phyloP scores from a whole-genome alignment of 1,284 basidiomycete species.

The Pulchroboletus neoregius region DNA sequence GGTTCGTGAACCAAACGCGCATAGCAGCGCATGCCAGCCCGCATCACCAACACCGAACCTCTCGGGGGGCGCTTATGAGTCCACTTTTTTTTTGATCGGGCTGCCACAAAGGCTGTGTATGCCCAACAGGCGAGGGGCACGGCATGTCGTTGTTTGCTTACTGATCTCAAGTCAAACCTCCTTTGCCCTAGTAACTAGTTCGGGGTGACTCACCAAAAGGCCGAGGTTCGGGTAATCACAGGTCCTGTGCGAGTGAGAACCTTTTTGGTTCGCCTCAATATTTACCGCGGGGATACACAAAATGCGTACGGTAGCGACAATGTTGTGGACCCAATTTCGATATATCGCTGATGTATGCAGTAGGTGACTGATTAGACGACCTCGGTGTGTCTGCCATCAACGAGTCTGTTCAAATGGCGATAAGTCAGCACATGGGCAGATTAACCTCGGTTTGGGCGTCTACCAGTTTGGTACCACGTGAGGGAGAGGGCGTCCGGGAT shows the following conservation, averaged over 20 bases:
- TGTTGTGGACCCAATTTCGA: too few species aligned
- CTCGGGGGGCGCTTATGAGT: not conserved
- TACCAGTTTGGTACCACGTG: not conserved
- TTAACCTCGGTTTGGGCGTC: slow-evolving; percentile 2
- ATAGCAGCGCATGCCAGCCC: not conserved
- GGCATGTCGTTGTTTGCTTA: not conserved
- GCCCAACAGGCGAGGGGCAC: not conserved
- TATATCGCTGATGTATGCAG: not conserved
- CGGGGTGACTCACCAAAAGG: not conserved
- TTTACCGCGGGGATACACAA: not conserved
- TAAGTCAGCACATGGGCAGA: not conserved
- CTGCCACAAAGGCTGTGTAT: not conserved
- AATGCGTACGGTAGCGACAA: not conserved
- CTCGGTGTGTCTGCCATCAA: not conserved
- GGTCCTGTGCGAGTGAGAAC: not conserved
- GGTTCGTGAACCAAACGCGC: not conserved
- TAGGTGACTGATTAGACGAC: not conserved
- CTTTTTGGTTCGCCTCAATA: not conserved
- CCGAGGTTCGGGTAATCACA: not conserved
- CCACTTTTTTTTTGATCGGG: not conserved
- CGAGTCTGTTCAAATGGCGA: not conserved
- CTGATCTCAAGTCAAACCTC: not conserved
- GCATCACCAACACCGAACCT: not conserved
- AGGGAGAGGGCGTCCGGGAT: not conserved
- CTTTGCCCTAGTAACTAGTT: not conserved